Evolutionary conservation across 2,329 filamentous ascomycete genomes (phyloP).

Genomic region (Fonsecaea pugnacius): DNA sequence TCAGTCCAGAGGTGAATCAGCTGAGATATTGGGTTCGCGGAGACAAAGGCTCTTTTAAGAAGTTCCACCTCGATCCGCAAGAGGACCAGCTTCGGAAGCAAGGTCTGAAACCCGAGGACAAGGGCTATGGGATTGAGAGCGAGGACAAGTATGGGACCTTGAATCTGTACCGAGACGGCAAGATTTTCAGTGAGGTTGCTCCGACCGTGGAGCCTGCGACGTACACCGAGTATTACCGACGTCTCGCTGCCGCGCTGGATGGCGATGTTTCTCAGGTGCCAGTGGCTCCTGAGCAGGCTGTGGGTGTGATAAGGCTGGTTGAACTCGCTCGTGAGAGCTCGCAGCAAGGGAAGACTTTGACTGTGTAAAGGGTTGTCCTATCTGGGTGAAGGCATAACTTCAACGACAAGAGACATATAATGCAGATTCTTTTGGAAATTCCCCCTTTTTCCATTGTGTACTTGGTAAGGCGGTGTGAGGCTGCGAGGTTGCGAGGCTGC

Average conservation of each 20-base stretch:
- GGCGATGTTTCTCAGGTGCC: constrained; percentile 58
- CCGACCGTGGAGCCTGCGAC: constrained; percentile 68
- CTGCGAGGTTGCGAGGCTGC: not conserved
- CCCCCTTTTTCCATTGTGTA: no score
- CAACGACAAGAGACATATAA: not conserved
- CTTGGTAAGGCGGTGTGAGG: not conserved
- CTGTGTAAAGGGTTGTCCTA: constrained; percentile 16
- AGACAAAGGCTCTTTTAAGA: constrained; percentile 74
- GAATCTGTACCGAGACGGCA: constrained; percentile 58
- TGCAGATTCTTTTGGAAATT: not conserved
- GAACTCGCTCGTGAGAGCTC: constrained; percentile 62
- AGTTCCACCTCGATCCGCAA: constrained; percentile 72
- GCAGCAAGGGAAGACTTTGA: constrained; percentile 54
- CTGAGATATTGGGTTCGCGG: constrained; percentile 78
- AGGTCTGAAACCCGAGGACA: constrained; percentile 65
- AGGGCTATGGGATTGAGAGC: constrained; percentile 68
- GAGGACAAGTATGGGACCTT: constrained; percentile 63
- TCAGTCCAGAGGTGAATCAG: constrained; percentile 71
- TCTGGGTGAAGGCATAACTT: not conserved
- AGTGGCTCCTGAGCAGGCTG: constrained; percentile 58
- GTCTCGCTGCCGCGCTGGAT: constrained; percentile 57
- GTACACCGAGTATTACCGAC: constrained; percentile 69
- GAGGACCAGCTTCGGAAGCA: constrained; percentile 70
- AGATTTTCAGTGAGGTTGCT: constrained; percentile 54
- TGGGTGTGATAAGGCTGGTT: constrained; percentile 60